Conservation (phyloP, 2,329 filamentous ascomycete species). For the Hymenoscyphus repandus region DNA sequence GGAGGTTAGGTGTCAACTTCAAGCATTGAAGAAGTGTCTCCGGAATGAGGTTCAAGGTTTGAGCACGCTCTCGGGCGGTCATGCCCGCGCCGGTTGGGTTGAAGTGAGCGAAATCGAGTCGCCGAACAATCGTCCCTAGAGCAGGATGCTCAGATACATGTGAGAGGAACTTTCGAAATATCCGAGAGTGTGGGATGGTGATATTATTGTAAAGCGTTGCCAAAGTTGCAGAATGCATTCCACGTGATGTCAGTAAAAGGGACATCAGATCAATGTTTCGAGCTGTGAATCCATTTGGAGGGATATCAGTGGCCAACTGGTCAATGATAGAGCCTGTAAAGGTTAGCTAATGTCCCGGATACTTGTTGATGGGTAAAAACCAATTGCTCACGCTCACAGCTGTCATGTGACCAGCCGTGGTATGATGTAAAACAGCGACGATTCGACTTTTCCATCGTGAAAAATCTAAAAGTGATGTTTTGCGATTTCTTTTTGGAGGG, state of each 20-base stretch:
- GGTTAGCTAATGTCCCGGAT: conserved; percentile 9
- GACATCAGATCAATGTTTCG: conserved; percentile 76
- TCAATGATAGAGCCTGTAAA: conserved; percentile 65
- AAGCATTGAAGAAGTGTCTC: conserved; percentile 68
- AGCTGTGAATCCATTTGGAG: conserved; percentile 67
- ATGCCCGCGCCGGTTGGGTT: conserved; percentile 73
- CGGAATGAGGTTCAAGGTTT: conserved; percentile 71
- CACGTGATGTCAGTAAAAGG: conserved; percentile 69
- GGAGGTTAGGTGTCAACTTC: conserved; percentile 64
- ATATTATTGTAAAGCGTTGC: conserved; percentile 73
- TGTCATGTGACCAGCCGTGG: conserved; percentile 1
- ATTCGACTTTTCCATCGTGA: not conserved
- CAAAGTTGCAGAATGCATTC: conserved; percentile 66
- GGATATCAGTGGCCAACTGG: conserved; percentile 67
- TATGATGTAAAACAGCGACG: not conserved
- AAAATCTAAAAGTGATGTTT: conserved; percentile 6
- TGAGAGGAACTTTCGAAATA: conserved; percentile 74
- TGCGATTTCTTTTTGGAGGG: not conserved
- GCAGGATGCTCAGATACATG: conserved; percentile 62
- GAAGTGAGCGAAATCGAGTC: conserved; percentile 81
- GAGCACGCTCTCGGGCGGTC: conserved; percentile 67
- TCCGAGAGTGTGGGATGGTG: conserved; percentile 75
- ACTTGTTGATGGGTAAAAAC: not conserved
- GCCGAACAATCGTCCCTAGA: conserved; percentile 69
- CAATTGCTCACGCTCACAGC: not conserved